Base-by-base conservation (phyloP, 1,139 yeast genomes). In the Geotrichum europaeum region DNA sequence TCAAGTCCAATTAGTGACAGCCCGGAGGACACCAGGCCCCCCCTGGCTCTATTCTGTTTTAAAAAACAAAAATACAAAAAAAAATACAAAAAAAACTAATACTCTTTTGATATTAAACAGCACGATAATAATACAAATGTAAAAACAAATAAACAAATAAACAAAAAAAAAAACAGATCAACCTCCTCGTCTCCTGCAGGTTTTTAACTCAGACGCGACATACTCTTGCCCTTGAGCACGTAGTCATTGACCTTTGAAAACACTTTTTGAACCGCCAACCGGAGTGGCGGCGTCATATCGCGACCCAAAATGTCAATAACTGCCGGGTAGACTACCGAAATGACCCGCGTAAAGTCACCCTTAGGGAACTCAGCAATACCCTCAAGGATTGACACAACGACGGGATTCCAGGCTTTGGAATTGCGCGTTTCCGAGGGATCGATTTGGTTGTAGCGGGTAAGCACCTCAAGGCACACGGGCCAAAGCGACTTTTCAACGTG, bases 351-450 rank as follows among this genome's bases (percentile, higher is more conserved):
- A 73, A 94, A 92, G 72, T 94, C 97, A 1, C 75, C 83, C 55
- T 86, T 88, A 66, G 87, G 89, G 66, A 94, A 81, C 69, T 85
- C 89, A 54, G 84, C 81, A 70, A 86, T 87, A 4, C 96, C 97
- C 71, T 87, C 91, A 65, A 86, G 78, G 43, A 94, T 87, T 69
- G 89, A 96, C 51, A 89, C 86, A 51, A 92, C 89, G 28, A 94
- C 97, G 0, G 98, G 98, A 69, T 88, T 82, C 95, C 97, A 88
- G 2, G 96, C 87, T 30, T 83, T 79, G 50, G 92, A 84, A 71
- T 89, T 89, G 67, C 96, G 81, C 65, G 86, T 89, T 74, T 91
- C 79, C 56, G 85, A 83, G 50, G 83, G 78, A 66, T 89, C 96
- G 66, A 91, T 80, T 10, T 81, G 81, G 47, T 86, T 81, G 72